phyloP scores from a whole-genome alignment of 768 basidiomycete species.

The Kwoniella sp. region DNA sequence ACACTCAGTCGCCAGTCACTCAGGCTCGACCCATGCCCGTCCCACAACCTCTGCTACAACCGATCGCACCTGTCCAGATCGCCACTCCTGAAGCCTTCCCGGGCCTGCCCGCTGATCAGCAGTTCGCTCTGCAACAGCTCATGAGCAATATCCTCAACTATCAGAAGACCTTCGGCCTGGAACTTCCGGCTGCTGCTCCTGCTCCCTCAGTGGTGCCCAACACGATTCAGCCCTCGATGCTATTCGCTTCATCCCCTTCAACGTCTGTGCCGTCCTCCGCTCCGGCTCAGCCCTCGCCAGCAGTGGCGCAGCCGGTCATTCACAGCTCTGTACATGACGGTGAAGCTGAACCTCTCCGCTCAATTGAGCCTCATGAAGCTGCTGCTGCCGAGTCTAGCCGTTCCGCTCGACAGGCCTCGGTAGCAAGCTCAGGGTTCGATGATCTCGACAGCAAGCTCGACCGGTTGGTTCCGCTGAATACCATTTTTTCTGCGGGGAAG shows the following conservation, averaged over 20 bases:
- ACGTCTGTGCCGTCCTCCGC: neutral
- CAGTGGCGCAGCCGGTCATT: neutral
- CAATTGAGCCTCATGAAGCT: constrained; percentile 25
- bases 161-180: constrained; percentile 24
- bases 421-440: constrained; percentile 13
- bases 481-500: constrained; percentile 48
- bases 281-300: neutral
- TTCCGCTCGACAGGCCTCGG: constrained; percentile 16
- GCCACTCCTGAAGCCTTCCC: constrained; percentile 5
- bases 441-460: constrained; percentile 26
- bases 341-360: constrained; percentile 25
- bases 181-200: constrained; percentile 3
- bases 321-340: constrained; percentile 2
- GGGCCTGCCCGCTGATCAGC: constrained; percentile 35
- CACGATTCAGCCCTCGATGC: constrained; percentile 28
- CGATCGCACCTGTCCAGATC: neutral
- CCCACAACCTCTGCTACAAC: constrained; percentile 4
- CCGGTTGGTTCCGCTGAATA: constrained; percentile 33
- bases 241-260: constrained; percentile 12
- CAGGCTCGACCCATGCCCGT: constrained; percentile 12
- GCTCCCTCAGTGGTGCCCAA: too few relatives aligned
- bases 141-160: constrained; percentile 35
- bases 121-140: constrained; percentile 32
- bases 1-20: constrained; percentile 9
- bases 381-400: constrained; percentile 4